phyloP scores from a whole-genome alignment of 768 basidiomycete species.

The Boletus tylopilopsis region DNA sequence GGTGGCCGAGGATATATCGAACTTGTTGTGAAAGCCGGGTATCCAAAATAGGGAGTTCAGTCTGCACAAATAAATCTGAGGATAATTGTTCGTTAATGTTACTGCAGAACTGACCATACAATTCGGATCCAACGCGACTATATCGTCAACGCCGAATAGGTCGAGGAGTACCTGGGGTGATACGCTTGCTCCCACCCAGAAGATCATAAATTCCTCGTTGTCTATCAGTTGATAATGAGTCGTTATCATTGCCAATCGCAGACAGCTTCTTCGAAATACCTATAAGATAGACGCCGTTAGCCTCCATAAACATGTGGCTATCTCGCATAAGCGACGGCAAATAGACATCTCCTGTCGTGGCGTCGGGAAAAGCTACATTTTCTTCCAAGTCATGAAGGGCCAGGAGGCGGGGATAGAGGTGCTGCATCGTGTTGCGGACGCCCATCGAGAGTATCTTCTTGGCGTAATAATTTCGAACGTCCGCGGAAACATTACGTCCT shows the following conservation, averaged over 20 bases:
- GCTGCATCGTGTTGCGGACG: constrained; percentile 64
- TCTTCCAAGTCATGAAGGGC: constrained; percentile 84
- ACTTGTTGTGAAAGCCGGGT: constrained; percentile 82
- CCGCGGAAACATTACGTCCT: constrained; percentile 89
- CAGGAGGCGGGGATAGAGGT: constrained; percentile 85
- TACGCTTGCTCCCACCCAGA: constrained; percentile 86
- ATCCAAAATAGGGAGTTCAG: constrained; percentile 62
- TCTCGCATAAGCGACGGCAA: constrained; percentile 78
- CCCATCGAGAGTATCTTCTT: constrained; percentile 71
- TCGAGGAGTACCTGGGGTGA: constrained; percentile 82
- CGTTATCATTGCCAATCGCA: constrained; percentile 13
- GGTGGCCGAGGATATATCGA: constrained; percentile 75
- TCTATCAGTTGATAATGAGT: constrained; percentile 42
- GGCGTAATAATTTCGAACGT: constrained; percentile 84
- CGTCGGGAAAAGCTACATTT: constrained; percentile 63
- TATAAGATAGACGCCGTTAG: constrained; percentile 87
- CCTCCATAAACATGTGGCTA: constrained; percentile 85
- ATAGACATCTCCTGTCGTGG: constrained; percentile 51
- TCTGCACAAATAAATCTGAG: constrained; percentile 39
- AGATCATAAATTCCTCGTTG: constrained; percentile 81
- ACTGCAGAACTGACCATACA: constrained; percentile 50
- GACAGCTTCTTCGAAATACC: constrained; percentile 45
- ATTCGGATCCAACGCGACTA: constrained; percentile 58
- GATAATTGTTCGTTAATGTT: neutral
- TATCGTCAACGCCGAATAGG: constrained; percentile 80